Evolutionary conservation across 2,329 filamentous ascomycete genomes (phyloP).

Genomic region (Paracoccidioides brasiliensis): DNA sequence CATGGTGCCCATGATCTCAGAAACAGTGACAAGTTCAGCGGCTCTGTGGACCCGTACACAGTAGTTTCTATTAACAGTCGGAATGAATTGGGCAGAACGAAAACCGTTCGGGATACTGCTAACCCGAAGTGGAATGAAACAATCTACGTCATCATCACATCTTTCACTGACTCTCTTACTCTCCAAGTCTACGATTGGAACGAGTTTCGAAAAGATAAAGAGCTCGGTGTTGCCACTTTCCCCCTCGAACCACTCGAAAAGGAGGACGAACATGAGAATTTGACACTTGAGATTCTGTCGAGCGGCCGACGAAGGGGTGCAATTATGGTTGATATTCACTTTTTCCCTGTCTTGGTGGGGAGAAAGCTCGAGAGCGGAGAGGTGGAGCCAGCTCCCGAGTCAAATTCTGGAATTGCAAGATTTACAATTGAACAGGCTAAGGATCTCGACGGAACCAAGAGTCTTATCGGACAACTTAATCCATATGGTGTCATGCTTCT

Average conservation of each 20-base stretch:
- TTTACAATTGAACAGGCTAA: conserved; percentile 95
- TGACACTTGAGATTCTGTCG: conserved; percentile 68
- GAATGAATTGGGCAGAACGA: conserved; percentile 71
- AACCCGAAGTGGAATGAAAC: conserved; percentile 96
- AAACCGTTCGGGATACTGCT: conserved; percentile 68
- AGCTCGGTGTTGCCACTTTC: conserved; percentile 79
- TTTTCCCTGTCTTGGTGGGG: conserved; percentile 81
- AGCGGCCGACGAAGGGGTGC: conserved; percentile 75
- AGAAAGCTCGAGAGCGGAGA: conserved; percentile 58
- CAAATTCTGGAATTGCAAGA: conserved; percentile 83
- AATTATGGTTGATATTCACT: conserved; percentile 70
- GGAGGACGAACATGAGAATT: conserved; percentile 64
- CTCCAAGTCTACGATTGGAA: conserved; percentile 86
- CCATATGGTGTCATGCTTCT: conserved; percentile 80
- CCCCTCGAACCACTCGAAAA: conserved; percentile 69
- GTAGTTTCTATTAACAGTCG: conserved; percentile 74
- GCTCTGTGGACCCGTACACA: conserved; percentile 82
- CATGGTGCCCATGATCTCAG: conserved; percentile 86
- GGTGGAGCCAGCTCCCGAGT: conserved; percentile 67
- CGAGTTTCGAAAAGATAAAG: conserved; percentile 91
- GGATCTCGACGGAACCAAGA: conserved; percentile 85
- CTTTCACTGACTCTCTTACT: conserved; percentile 75
- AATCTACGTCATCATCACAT: conserved; percentile 86
- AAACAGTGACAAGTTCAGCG: conserved; percentile 87
- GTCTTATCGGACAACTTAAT: conserved; percentile 77